These are phyloP conservation scores for Mucor irregularis DNA, from an alignment of 371 early-diverging fungal species.

Conservation along the genomic window DNA sequence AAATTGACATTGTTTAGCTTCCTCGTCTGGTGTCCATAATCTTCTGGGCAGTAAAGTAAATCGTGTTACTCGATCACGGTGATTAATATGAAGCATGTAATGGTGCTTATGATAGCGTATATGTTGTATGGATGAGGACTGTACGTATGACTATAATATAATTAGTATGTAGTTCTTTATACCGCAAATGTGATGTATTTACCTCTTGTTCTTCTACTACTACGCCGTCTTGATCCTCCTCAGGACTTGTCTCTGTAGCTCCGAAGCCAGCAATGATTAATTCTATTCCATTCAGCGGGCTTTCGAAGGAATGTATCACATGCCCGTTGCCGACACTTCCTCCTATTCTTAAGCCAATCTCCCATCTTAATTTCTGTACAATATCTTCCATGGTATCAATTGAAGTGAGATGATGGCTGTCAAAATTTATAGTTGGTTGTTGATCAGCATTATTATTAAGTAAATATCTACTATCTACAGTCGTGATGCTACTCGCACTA, in stretches of 20 bases:
- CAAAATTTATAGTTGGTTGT: background rate
- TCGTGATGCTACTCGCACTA: background rate
- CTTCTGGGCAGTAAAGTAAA: constrained; percentile 18
- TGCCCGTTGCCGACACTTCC: constrained; percentile 23
- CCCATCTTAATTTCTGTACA: constrained; percentile 10
- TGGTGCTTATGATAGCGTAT: constrained; percentile 1
- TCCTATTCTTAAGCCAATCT: constrained; percentile 21
- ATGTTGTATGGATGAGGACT: background rate
- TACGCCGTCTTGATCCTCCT: background rate
- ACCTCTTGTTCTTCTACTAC: background rate
- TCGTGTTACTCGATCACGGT: constrained; percentile 1
- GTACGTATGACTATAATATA: background rate
- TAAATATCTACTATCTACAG: background rate
- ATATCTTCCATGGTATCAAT: background rate
- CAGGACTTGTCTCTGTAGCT: background rate
- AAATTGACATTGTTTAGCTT: constrained; percentile 16
- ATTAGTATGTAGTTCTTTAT: background rate
- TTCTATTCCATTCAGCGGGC: constrained; percentile 13
- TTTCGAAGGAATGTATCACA: constrained; percentile 26
- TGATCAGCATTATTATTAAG: background rate
- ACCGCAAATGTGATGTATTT: background rate
- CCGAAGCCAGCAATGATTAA: constrained; percentile 26
- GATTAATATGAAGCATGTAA: constrained; percentile 15
- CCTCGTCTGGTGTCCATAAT: constrained; percentile 19
- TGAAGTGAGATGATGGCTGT: background rate